Percentiles rank a stretch among this genome's conserved stretches.
phyloP scores from a whole-genome alignment of 1,284 basidiomycete species.

The Trichosporon sp. region DNA sequence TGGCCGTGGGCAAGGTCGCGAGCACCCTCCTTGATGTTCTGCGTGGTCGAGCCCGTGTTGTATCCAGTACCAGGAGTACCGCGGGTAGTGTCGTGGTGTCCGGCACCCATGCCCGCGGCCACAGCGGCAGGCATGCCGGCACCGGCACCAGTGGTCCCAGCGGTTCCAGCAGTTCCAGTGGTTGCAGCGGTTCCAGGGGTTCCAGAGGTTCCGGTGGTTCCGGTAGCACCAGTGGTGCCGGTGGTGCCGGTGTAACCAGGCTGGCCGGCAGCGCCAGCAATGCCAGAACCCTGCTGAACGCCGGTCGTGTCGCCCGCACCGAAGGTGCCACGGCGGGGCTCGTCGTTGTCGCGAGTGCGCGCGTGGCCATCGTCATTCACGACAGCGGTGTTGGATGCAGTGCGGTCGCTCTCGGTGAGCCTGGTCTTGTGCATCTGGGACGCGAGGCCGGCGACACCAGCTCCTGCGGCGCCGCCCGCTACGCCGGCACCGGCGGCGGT shows the following conservation, averaged over 20 bases:
- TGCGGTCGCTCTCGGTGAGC: background rate
- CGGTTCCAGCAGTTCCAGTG: background rate
- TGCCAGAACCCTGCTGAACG: background rate
- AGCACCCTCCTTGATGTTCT: constrained; percentile 26
- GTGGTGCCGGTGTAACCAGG: background rate
- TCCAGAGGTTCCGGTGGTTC: background rate
- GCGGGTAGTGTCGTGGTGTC: background rate
- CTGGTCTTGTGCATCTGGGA: background rate
- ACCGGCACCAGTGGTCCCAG: background rate
- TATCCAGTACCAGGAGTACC: background rate
- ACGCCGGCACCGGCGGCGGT: background rate
- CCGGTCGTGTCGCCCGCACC: background rate
- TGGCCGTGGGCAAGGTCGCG: constrained; percentile 29
- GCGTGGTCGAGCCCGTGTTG: constrained; percentile 24
- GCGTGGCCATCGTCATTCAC: background rate
- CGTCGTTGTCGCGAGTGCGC: background rate
- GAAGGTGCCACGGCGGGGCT: background rate
- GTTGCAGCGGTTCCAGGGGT: background rate
- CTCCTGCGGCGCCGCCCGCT: background rate
- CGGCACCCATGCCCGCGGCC: background rate
- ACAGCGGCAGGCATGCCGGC: background rate
- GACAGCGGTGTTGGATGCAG: background rate
- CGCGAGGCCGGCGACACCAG: background rate
- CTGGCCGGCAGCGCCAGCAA: background rate
- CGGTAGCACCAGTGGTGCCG: background rate